Evolutionary conservation across 108 stramenopile genomes (phyloP).

Genomic region (Pseudonitzschia multistriata): DNA sequence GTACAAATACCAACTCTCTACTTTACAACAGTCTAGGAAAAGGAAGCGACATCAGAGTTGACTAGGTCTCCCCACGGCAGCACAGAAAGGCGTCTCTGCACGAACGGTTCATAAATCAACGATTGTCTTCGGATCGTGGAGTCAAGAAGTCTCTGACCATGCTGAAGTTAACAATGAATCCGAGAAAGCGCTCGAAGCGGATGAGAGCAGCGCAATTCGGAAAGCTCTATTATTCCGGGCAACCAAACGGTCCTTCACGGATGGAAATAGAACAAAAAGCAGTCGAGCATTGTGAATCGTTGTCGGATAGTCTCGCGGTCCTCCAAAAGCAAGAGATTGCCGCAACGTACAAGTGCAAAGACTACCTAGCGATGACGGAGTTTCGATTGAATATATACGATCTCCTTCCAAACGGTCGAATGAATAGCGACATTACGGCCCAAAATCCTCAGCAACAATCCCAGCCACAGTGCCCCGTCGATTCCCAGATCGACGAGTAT

Average conservation of each 20-base stretch:
- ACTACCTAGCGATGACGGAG: slow-evolving; percentile 51
- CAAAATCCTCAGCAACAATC: neutral
- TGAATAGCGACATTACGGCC: slow-evolving; percentile 3
- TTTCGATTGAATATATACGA: slow-evolving; percentile 45
- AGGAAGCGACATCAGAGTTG: neutral
- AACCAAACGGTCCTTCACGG: slow-evolving; percentile 5
- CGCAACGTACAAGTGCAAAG: slow-evolving; percentile 38
- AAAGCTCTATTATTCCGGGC: neutral
- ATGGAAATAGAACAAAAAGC: slow-evolving; percentile 3
- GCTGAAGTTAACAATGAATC: slow-evolving; percentile 62
- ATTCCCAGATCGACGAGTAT: slow-evolving; percentile 51
- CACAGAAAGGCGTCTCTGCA: too few relatives aligned
- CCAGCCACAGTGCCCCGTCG: slow-evolving; percentile 11
- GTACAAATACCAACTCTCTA: neutral
- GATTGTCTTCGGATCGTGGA: neutral
- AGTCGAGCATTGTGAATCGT: slow-evolving; percentile 29
- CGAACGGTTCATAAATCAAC: too few relatives aligned
- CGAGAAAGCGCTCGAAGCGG: slow-evolving; percentile 43
- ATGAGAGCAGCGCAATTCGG: slow-evolving; percentile 23
- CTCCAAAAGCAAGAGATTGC: slow-evolving; percentile 44
- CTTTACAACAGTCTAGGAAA: neutral
- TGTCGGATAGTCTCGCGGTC: slow-evolving; percentile 38
- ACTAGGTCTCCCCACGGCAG: too few relatives aligned
- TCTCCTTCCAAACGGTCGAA: slow-evolving; percentile 25
- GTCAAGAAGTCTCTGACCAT: slow-evolving; percentile 27